Evolutionary conservation across 495 filamentous ascomycete species (phyloP).

Genomic region (Polyplosphaeria fusca): DNA sequence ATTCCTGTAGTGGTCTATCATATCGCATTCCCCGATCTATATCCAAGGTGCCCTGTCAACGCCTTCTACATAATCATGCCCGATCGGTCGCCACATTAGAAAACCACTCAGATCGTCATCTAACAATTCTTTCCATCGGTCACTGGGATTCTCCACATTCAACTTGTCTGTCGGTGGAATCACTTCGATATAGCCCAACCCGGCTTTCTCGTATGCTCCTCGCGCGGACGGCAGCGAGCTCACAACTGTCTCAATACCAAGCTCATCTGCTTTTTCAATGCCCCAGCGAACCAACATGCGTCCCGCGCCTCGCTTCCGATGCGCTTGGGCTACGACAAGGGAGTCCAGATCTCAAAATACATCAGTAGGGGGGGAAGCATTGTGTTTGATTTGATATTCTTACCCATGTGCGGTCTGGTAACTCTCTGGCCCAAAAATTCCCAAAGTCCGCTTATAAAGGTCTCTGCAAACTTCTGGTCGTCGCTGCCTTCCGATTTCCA

Average conservation of each 20-base stretch:
- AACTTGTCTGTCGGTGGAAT: conserved; percentile 13
- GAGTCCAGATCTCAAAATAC: conserved; percentile 13
- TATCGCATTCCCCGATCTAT: no score
- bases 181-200: conserved; percentile 30
- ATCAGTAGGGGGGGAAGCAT: neutral
- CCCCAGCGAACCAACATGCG: conserved; percentile 43
- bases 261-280: conserved; percentile 39
- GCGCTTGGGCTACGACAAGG: conserved; percentile 6
- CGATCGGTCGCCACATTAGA: conserved; percentile 25
- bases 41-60: conserved; percentile 25
- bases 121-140: conserved; percentile 21
- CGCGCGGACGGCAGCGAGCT: conserved; percentile 34
- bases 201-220: conserved; percentile 42
- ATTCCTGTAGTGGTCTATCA: no score
- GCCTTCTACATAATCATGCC: conserved; percentile 15
- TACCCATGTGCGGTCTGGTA: conserved; percentile 25
- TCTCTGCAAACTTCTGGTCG: conserved; percentile 23
- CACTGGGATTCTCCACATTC: conserved; percentile 12
- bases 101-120: conserved; percentile 19
- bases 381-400: neutral
- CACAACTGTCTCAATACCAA: conserved; percentile 41
- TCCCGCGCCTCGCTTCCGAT: conserved; percentile 36
- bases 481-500: conserved; percentile 40
- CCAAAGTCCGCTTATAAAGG: conserved; percentile 26
- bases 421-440: conserved; percentile 18